Evolutionary conservation across 2,329 filamentous ascomycete species (phyloP), one percentile per base, ranked within the genome.

Genomic region (Raffaelea ambrosiae): DNA sequence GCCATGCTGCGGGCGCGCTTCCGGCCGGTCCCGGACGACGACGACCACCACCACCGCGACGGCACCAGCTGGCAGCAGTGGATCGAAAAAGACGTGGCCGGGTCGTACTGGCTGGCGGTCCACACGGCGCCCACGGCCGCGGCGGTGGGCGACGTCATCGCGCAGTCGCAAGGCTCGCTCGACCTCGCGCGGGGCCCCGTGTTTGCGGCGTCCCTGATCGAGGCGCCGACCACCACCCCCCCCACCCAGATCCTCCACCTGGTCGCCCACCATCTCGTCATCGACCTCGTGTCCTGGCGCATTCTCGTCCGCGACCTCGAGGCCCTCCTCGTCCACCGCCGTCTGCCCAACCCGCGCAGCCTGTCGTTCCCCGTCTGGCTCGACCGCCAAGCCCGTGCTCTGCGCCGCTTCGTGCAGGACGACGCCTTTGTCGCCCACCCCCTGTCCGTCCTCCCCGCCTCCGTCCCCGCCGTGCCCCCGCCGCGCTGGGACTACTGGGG

Each of bases 241-340:
- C 68, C 66, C 4, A 62, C 65, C 49, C 72, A 76, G 45, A 59
- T 72, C 47, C 54, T 78, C 2, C 76, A 72, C 51, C 58, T 78
- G 10, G 64, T 67, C 1, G 72, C 73, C 0, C 74, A 78, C 50
- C 73, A 76, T 43, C 63, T 77, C 3, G 71, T 72, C 1, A 66
- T 76, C 13, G 74, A 78, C 46, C 56, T 72, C 10, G 63, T 65
- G 7, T 77, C 73, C 0, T 77, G 74, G 74, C 64, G 67, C 14
- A 63, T 74, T 45, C 65, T 78, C 19, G 60, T 71, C 4, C 65
- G 69, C 16, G 74, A 77, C 44, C 53, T 77, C 20, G 72, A 77
- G 43, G 69, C 73, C 49, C 55, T 77, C 1, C 59, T 78, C 0
- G 64, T 62, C 16, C 62, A 64, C 21, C 71, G 72, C 3, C 58